Evolutionary conservation across 169 alveolate genomes (phyloP), one percentile per base, ranked within the genome.

Genomic region (Plasmodium adleri): DNA sequence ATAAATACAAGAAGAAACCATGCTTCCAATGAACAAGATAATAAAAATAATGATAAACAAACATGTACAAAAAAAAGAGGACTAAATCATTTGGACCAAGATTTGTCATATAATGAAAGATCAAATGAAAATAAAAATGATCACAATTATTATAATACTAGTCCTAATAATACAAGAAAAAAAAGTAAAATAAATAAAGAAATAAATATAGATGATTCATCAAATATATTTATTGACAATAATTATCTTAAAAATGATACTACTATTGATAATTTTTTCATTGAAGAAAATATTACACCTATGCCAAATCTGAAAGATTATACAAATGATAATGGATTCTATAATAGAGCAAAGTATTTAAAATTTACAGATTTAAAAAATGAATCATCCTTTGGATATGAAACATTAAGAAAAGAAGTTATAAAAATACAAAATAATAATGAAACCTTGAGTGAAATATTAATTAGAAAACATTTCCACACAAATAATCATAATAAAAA

Each of bases 391-490:
- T 59, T 78, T 58, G 89, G 89, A 24, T 78, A 78, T 45, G 89
- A 78, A 64, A 78, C 89, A 22, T 59, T 78, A 64, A 78, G 39
- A 43, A 78, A 78, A 45, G 89, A 78, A 45, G 71, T 67, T 56
- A 78, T 78, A 12, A 78, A 78, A 78, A 78, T 78, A 52, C 75
- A 78, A 64, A 78, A 78, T 54, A 78, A 78, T 58, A 78, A 78
- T 22, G 89, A 78, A 78, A 78, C 89, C 0, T 43, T 78, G 20
- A 78, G 89, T 78, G 89, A 78, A 50, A 78, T 78, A 64, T 66
- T 78, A 59, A 78, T 78, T 64, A 78, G 80, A 28, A 78, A 78
- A 66, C 47, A 78, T 50, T 78, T 66, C n/a, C 28, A 66, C 20
- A 45, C 67, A 63, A 78, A 78, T 78, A 5, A 39, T 5, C 5